Conservation (phyloP, 495 filamentous ascomycete species). For the Podospora sp. region DNA sequence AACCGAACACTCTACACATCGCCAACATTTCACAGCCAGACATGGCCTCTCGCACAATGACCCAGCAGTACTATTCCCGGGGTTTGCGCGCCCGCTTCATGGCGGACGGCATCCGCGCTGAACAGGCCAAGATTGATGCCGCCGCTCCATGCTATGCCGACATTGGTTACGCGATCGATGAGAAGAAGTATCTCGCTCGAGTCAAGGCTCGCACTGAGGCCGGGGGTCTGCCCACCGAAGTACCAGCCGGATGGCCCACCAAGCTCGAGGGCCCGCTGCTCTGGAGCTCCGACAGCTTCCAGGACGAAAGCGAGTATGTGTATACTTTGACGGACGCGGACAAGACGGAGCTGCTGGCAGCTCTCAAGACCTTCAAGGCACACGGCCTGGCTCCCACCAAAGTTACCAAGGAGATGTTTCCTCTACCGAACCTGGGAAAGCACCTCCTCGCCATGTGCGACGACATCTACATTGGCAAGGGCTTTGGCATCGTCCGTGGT, state of each 20-base stretch:
- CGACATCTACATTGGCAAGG: constrained; percentile 47
- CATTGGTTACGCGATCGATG: constrained; percentile 30
- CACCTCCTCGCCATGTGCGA: constrained; percentile 22
- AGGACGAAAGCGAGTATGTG: constrained; percentile 28
- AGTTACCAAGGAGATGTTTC: constrained; percentile 28
- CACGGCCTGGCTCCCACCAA: constrained; percentile 26
- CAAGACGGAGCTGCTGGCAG: constrained; percentile 28
- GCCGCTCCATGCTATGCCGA: constrained; percentile 22
- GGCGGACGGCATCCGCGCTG: constrained; percentile 28
- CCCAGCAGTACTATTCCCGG: constrained; percentile 29
- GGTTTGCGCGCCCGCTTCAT: constrained; percentile 32
- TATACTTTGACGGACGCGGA: constrained; percentile 28
- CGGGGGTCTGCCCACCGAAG: constrained; percentile 25
- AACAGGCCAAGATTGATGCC: constrained; percentile 23
- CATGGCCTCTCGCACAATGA: background rate
- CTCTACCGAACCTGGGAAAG: constrained; percentile 27
- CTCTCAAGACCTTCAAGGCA: constrained; percentile 27
- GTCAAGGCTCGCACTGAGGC: constrained; percentile 24
- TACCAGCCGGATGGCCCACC: constrained; percentile 29
- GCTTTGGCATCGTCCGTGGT: constrained; percentile 56
- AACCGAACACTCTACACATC: background rate
- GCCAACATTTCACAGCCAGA: background rate
- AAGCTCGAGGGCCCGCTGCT: constrained; percentile 27
- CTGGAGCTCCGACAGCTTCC: constrained; percentile 27
- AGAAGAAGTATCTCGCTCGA: constrained; percentile 29